Base-by-base conservation (phyloP, 768 basidiomycete genomes). In the Mycena capillaripes region DNA sequence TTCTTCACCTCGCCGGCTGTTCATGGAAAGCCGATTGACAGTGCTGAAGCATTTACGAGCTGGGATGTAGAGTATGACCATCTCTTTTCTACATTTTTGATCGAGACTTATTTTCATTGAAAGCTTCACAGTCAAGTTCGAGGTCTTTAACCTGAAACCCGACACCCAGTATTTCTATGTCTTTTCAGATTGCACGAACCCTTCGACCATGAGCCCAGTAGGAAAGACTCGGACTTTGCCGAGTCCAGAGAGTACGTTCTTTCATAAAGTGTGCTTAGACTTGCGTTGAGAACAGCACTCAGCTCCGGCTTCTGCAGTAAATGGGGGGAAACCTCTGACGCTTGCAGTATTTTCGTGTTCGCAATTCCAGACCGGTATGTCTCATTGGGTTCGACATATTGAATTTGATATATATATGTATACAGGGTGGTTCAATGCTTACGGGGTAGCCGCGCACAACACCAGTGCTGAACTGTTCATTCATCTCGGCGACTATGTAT, bases 361-460 rank as follows among this genome's bases (percentile, higher is more conserved):
- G 5, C 87, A 87, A 65, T 89, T 81, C 74, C 89, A 88, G 78
- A 80, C 82, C 48, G 88, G 88, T 85, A 62, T 27, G 80, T 74
- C 25, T 17, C 59, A 3, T 23, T 30, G 44, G 4, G 32, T 27
- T 55, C 46, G 4, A 11, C 52, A 5, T 21, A 16, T 53, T 17
- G 4, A 44, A 30, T 44, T 29, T 57, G 25, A 9, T 42, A 21
- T 55, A 42, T 56, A 4, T 21, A 2, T 29, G 11, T 40, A 52
- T 74, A n/a, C n/a, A 87, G 89, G 89, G 1, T 89, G 85, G 80
- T 91, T 91, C 82, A 90, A 90, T 78, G 89, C 89, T 12, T 91
- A 91, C 75, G 88, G 87, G 4, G 83, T 86, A 59, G 89, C 88
- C 8, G 86, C 88, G 19, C 86, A 85, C 69, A 88, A 88, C 69